Evolutionary conservation across 2,329 filamentous ascomycete genomes (phyloP).

Genomic region (Lachnellula subtilissima): DNA sequence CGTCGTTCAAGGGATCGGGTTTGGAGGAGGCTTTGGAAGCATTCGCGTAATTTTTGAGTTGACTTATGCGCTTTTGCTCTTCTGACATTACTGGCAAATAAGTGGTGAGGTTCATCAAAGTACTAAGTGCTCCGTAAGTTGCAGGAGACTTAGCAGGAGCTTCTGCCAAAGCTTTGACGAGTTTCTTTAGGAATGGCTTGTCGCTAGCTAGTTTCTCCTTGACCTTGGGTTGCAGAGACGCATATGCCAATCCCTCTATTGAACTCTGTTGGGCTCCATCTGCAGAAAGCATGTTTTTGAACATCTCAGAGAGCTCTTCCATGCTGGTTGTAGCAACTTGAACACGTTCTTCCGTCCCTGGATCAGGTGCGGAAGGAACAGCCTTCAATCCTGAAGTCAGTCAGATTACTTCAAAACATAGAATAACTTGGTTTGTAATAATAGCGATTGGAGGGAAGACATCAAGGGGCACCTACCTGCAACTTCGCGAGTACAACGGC

Average conservation of each 20-base stretch:
- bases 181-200: constrained; percentile 58
- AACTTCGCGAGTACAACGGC: constrained; percentile 74
- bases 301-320: constrained; percentile 60
- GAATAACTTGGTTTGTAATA: constrained; percentile 9
- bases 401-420: constrained; percentile 26
- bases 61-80: constrained; percentile 85
- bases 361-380: constrained; percentile 24
- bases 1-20: constrained; percentile 66
- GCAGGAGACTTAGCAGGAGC: constrained; percentile 61
- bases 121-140: constrained; percentile 80
- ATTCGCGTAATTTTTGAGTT: constrained; percentile 92
- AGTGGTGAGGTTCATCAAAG: constrained; percentile 77
- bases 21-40: constrained; percentile 63
- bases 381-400: constrained; percentile 34
- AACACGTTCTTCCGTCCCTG: constrained; percentile 34
- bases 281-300: constrained; percentile 61
- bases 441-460: constrained; percentile 10
- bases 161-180: constrained; percentile 59
- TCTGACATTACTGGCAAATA: constrained; percentile 77
- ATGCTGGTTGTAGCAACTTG: constrained; percentile 54
- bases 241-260: constrained; percentile 88
- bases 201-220: constrained; percentile 77
- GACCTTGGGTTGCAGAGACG: constrained; percentile 77
- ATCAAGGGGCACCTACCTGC: constrained; percentile 43
- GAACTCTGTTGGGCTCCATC: constrained; percentile 61